Conservation (phyloP, 2,329 filamentous ascomycete genomes). For the Trichoderma guizhouense region DNA sequence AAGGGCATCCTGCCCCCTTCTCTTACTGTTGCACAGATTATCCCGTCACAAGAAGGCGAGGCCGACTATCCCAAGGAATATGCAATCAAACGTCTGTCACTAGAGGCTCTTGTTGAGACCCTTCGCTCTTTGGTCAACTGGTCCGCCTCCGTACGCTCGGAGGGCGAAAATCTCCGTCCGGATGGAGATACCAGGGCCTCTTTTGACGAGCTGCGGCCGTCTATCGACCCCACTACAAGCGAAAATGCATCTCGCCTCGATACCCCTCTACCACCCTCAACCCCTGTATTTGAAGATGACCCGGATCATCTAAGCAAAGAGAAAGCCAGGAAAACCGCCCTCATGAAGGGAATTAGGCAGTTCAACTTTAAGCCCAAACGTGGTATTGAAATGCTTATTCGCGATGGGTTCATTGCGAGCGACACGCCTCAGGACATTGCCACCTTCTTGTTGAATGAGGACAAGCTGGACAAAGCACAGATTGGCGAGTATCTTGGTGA, state of each 20-base stretch:
- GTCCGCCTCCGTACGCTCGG: conserved; percentile 66
- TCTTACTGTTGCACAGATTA: conserved; percentile 74
- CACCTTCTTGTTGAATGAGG: conserved; percentile 74
- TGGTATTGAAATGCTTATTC: conserved; percentile 78
- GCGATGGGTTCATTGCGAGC: conserved; percentile 83
- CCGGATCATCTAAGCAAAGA: conserved; percentile 91
- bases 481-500: conserved; percentile 95
- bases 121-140: conserved; percentile 88
- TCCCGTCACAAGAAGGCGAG: conserved; percentile 57
- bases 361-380: conserved; percentile 99
- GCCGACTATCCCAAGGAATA: conserved; percentile 83
- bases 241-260: conserved; percentile 61
- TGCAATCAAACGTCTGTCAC: conserved; percentile 80
- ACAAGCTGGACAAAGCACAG: conserved; percentile 83
- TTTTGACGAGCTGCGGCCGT: conserved; percentile 50
- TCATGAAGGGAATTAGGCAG: conserved; percentile 81
- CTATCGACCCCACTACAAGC: conserved; percentile 66
- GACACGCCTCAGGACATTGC: conserved; percentile 80
- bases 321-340: conserved; percentile 88
- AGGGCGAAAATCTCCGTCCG: conserved; percentile 37
- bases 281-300: conserved; percentile 77
- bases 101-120: conserved; percentile 86
- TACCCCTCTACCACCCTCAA: conserved; percentile 58
- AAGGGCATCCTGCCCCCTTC: conserved; percentile 83
- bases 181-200: conserved; percentile 39